phyloP scores from a whole-genome alignment of 2,329 filamentous ascomycete genomes.

The Neoscytalidium dimidiatum region DNA sequence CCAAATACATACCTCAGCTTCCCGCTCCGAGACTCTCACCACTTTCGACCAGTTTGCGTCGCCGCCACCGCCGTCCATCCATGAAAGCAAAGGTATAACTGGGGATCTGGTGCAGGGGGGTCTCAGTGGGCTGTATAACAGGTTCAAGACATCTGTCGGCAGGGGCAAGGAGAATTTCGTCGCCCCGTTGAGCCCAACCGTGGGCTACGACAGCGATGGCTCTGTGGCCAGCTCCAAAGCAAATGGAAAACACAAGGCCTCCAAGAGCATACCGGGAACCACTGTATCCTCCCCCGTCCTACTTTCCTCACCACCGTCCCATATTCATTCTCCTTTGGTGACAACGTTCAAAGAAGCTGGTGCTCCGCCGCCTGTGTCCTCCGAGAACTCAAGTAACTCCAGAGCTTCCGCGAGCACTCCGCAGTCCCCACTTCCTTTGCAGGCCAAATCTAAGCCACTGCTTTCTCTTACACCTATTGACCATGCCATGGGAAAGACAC shows the following conservation, averaged over 20 bases:
- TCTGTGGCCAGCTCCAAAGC: conserved; percentile 28
- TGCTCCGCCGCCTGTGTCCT: conserved; percentile 26
- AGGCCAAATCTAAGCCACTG: conserved; percentile 32
- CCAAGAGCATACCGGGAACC: conserved; percentile 33
- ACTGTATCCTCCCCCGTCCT: conserved; percentile 38
- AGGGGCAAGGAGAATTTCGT: conserved; percentile 59
- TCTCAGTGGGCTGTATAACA: conserved; percentile 84
- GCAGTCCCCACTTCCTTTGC: conserved; percentile 30
- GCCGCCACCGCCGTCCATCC: conserved; percentile 60
- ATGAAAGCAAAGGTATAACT: conserved; percentile 69
- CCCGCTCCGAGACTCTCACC: conserved; percentile 78
- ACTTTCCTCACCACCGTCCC: conserved; percentile 37
- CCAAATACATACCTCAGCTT: conserved; percentile 87
- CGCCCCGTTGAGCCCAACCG: conserved; percentile 34
- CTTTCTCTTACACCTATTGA: conserved; percentile 25
- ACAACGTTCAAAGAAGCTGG: conserved; percentile 36
- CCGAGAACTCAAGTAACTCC: conserved; percentile 22
- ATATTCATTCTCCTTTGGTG: conserved; percentile 41
- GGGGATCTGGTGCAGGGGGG: conserved; percentile 81
- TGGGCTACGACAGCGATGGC: conserved; percentile 33
- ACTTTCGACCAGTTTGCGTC: conserved; percentile 92
- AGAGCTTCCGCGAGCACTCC: conserved; percentile 36
- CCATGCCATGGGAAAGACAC: conserved; percentile 5
- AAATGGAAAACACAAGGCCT: conserved; percentile 21
- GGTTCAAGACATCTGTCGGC: conserved; percentile 80